These are phyloP conservation scores for Mycena albidolilacea DNA, from an alignment of 768 basidiomycete genomes.

Conservation along the genomic window DNA sequence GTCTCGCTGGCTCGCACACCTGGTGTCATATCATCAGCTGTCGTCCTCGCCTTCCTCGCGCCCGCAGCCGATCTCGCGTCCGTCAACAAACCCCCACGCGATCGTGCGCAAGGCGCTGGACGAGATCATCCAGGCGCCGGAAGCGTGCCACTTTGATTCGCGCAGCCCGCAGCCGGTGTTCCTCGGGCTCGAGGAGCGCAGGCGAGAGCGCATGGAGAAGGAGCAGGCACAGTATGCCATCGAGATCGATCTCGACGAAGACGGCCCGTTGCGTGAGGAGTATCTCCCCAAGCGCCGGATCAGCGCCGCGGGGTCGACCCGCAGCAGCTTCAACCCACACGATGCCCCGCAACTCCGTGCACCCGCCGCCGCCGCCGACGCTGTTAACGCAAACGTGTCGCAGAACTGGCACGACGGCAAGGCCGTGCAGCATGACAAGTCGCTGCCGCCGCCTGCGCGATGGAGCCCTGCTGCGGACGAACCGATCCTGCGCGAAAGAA, in stretches of 20 bases:
- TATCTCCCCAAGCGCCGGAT: conserved; percentile 81
- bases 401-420: conserved; percentile 37
- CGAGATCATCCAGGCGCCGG: conserved; percentile 72
- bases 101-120: conserved; percentile 80
- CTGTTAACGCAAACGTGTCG: conserved; percentile 19
- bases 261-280: conserved; percentile 86
- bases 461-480: conserved; percentile 90
- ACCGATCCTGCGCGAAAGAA: conserved; percentile 72
- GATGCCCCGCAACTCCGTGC: conserved; percentile 30
- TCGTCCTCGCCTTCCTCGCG: conserved; percentile 66
- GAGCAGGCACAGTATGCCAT: conserved; percentile 63
- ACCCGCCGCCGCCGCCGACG: conserved; percentile 35
- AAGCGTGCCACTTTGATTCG: conserved; percentile 46
- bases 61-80: conserved; percentile 85
- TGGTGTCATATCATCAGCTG: conserved; percentile 76
- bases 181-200: conserved; percentile 78
- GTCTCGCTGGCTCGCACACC: conserved; percentile 79
- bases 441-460: conserved; percentile 80
- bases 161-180: conserved; percentile 75
- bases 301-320: conserved; percentile 52
- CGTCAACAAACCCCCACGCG: conserved; percentile 78
- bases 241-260: conserved; percentile 87
- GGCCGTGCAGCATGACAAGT: conserved; percentile 44
- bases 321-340: conserved; percentile 40
- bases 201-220: conserved; percentile 65